Base-by-base conservation (phyloP, 2,329 filamentous ascomycete species). In the Pseudogymnoascus sp. region DNA sequence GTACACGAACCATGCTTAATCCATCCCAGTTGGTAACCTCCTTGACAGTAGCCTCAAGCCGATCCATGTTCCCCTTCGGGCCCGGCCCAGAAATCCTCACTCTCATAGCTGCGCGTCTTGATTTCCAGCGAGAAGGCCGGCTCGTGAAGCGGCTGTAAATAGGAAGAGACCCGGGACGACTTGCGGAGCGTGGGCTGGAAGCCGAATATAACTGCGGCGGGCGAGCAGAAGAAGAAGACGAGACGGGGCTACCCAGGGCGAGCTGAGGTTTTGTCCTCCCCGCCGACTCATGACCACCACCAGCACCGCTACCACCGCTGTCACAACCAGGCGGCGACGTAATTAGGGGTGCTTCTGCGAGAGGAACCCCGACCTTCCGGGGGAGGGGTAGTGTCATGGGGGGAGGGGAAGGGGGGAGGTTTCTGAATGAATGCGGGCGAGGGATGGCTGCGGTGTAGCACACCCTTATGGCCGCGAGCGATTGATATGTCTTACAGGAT, bases 1-100 rank as follows among this genome's bases (percentile, higher is more conserved):
- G n/a, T 6, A 71, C 6, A 71, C 75, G 68, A 73, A 81, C 80
- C 65, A 74, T 77, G 67, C 77, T 73, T 25, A 81, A 68, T 10
- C 76, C 75, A 71, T 81, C 78, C 79, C 80, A 81, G 62, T 70
- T 68, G 28, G 63, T 68, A 1, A 45, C 41, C 41, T 45, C 41
- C 19, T 14, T 45, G 6, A 45, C 41, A 6, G 41, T 45, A 45
- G 11, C 41, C 41, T 45, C 41, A 8, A 45, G 19, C 41, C 41
- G 13, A 5, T 45, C 41, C 11, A 43, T 43, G n/a, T 4, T 10
- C 16, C 19, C 41, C 41, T 45, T 45, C 19, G 41, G 41, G 41
- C 41, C 41, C 41, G 41, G 41, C 41, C 41, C 41, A 21, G 41
- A 45, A 45, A 45, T 23, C 41, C 41, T 23, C 10, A 23, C 10